Conservation (phyloP, 2,329 filamentous ascomycete genomes). For the Leptoxyphium fumago region DNA sequence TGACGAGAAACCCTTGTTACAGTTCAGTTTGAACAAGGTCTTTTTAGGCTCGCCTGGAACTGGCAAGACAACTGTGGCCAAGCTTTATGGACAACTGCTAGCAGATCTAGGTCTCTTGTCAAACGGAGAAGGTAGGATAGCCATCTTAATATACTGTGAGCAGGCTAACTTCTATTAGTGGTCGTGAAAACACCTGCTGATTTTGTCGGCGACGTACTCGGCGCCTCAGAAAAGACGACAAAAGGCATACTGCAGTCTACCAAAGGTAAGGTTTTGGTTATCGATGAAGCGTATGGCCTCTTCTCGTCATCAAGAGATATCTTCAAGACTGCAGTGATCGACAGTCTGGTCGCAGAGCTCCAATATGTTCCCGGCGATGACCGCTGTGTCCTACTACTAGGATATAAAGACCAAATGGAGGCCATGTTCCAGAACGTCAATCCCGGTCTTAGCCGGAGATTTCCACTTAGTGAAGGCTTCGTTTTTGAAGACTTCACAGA, state of each 20-base stretch:
- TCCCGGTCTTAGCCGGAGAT: constrained; percentile 51
- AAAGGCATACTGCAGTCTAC: constrained; percentile 55
- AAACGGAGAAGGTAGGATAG: constrained; percentile 55
- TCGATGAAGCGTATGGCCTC: constrained; percentile 66
- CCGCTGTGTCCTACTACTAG: constrained; percentile 55
- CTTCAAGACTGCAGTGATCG: constrained; percentile 51
- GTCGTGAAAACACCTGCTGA: constrained; percentile 59
- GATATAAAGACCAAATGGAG: constrained; percentile 55
- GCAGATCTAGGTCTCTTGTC: constrained; percentile 52
- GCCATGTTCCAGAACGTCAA: constrained; percentile 62
- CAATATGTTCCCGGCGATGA: constrained; percentile 57
- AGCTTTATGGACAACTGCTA: constrained; percentile 55
- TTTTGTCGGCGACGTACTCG: constrained; percentile 50
- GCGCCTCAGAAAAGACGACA: constrained; percentile 54
- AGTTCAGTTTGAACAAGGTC: constrained; percentile 51
- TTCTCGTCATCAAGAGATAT: constrained; percentile 26
- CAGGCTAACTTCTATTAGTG: too few relatives aligned
- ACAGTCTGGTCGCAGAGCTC: constrained; percentile 60
- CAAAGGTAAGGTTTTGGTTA: constrained; percentile 59
- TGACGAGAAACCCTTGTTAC: constrained; percentile 41
- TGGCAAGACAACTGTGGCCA: constrained; percentile 62
- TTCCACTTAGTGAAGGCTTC: constrained; percentile 50
- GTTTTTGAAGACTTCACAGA: constrained; percentile 54
- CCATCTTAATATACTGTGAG: too few relatives aligned
- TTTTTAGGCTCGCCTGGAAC: constrained; percentile 64